These are phyloP conservation scores for Xylariaceae sp. DNA, from an alignment of 2,329 filamentous ascomycete species.

Conservation along the genomic window DNA sequence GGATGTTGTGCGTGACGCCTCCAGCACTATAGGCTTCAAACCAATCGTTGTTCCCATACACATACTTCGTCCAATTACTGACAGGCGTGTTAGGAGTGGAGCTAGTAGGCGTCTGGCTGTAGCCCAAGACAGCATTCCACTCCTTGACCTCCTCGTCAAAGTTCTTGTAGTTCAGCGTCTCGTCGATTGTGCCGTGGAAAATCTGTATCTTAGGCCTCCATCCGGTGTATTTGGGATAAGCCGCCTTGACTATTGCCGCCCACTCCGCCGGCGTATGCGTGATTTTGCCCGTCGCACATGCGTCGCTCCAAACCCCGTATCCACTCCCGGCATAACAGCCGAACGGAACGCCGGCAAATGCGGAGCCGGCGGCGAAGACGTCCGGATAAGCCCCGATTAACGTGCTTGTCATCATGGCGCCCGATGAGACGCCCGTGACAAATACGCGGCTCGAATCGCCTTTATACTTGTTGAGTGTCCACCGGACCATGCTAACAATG, in stretches of 20 bases:
- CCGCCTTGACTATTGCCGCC: slow-evolving; percentile 44
- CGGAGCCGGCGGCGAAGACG: slow-evolving; percentile 53
- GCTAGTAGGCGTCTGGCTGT: slow-evolving; percentile 39
- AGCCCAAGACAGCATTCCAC: slow-evolving; percentile 54
- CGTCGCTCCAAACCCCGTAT: slow-evolving; percentile 57
- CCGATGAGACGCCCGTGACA: slow-evolving; percentile 43
- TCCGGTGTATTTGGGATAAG: slow-evolving; percentile 58
- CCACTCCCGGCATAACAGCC: slow-evolving; percentile 57
- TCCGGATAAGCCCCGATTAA: slow-evolving; percentile 57
- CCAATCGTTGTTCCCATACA: slow-evolving; percentile 46
- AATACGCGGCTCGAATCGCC: slow-evolving; percentile 43
- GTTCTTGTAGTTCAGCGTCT: slow-evolving; percentile 58
- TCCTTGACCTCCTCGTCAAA: slow-evolving; percentile 62
- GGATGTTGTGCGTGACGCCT: slow-evolving; percentile 49
- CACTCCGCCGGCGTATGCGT: slow-evolving; percentile 31
- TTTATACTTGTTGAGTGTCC: slow-evolving; percentile 43
- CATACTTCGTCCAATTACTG: slow-evolving; percentile 46
- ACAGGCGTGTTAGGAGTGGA: slow-evolving; percentile 44
- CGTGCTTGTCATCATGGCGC: slow-evolving; percentile 46
- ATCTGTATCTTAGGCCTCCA: slow-evolving; percentile 63
- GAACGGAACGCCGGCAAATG: slow-evolving; percentile 55
- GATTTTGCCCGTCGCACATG: slow-evolving; percentile 58
- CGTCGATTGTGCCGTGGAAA: slow-evolving; percentile 61
- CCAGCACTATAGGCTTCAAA: slow-evolving; percentile 49
- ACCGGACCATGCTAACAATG: slow-evolving; percentile 48